Evolutionary conservation across 352 stramenopile species (phyloP).

Genomic region (Globisporangium emineosum): DNA sequence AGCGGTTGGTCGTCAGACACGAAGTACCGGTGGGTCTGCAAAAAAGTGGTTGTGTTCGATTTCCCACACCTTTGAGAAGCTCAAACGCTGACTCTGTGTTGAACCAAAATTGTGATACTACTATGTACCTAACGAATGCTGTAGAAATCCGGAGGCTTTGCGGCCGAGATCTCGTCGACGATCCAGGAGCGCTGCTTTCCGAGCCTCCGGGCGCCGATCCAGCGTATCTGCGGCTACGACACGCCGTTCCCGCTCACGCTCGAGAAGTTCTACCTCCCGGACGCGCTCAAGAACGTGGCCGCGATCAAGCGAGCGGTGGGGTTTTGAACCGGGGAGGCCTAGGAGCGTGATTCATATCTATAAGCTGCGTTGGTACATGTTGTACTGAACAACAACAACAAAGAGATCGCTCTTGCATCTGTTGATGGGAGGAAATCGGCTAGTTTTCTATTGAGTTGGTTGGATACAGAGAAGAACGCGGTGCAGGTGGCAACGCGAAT

Average conservation of each 20-base stretch:
- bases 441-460: conserved; percentile 8
- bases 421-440: background rate
- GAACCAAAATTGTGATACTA: too few relatives aligned
- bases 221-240: conserved; percentile 94
- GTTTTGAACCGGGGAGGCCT: background rate
- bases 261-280: conserved; percentile 95
- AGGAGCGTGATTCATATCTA: background rate
- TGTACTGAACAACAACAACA: background rate
- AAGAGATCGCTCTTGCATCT: background rate
- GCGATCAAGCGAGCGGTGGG: conserved; percentile 91
- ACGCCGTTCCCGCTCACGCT: conserved; percentile 97
- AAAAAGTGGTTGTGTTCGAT: conserved; percentile 2
- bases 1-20: conserved; percentile 96
- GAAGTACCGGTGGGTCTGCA: conserved; percentile 89
- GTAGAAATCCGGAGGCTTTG: conserved; percentile 93
- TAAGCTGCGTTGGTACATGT: background rate
- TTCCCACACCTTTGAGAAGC: too few relatives aligned
- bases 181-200: conserved; percentile 95
- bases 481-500: too few relatives aligned
- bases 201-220: conserved; percentile 94
- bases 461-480: background rate
- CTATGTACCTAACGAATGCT: too few relatives aligned
- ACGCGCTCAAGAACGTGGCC: conserved; percentile 94
- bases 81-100: too few relatives aligned
- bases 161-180: conserved; percentile 93